phyloP scores from a whole-genome alignment of 768 basidiomycete species.

The Suillus occidentalis region DNA sequence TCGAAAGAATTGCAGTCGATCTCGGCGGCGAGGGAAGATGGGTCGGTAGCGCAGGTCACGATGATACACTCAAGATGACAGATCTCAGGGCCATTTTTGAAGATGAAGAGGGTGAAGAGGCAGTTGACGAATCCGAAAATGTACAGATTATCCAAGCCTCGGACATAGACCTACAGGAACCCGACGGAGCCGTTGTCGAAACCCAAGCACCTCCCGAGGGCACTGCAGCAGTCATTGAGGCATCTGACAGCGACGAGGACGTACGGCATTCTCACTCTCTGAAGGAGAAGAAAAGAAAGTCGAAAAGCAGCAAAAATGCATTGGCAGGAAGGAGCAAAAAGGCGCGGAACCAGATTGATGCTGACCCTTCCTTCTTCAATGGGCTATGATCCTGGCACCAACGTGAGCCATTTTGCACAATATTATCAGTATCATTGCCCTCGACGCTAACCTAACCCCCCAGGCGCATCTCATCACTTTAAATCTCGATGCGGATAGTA shows the following conservation, averaged over 20 bases:
- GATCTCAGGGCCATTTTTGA: constrained; percentile 78
- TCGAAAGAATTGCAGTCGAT: constrained; percentile 81
- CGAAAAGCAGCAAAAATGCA: constrained; percentile 52
- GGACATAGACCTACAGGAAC: constrained; percentile 18
- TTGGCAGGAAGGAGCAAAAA: constrained; percentile 53
- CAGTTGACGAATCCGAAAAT: constrained; percentile 25
- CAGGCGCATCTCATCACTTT: background rate
- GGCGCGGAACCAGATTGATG: constrained; percentile 57
- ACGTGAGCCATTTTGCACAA: background rate
- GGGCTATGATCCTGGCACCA: constrained; percentile 42
- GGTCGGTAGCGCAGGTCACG: constrained; percentile 93
- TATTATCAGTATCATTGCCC: background rate
- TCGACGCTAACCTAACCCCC: background rate
- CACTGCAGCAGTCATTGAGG: constrained; percentile 15
- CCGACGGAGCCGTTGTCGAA: constrained; percentile 18
- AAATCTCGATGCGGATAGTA: background rate
- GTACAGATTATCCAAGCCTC: constrained; percentile 15
- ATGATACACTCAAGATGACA: constrained; percentile 81
- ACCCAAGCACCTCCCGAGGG: constrained; percentile 14
- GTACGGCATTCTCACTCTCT: constrained; percentile 28
- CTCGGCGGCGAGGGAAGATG: constrained; percentile 63
- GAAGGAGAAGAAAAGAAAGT: constrained; percentile 53
- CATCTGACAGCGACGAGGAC: constrained; percentile 26
- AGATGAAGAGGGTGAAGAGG: constrained; percentile 31
- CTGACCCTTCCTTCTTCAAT: constrained; percentile 65